phyloP scores from a whole-genome alignment of 2,329 filamentous ascomycete genomes.

The Apiospora malaysiana region DNA sequence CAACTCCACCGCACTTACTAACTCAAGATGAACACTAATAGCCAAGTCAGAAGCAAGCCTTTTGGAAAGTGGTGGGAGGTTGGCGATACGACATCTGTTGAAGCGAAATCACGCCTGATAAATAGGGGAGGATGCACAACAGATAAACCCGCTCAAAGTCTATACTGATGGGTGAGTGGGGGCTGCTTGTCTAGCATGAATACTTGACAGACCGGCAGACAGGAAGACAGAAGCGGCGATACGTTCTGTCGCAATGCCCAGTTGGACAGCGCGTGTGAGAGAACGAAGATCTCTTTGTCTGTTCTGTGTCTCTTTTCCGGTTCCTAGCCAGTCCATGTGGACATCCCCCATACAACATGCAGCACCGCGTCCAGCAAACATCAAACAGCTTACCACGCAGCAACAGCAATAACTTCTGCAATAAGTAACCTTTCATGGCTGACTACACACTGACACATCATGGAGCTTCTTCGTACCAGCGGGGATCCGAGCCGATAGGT shows the following conservation, averaged over 20 bases:
- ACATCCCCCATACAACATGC: neutral
- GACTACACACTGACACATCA: slow-evolving; percentile 10
- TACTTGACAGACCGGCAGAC: neutral
- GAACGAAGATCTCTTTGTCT: neutral
- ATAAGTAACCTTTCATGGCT: neutral
- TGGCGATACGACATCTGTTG: slow-evolving; percentile 4
- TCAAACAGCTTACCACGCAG: neutral
- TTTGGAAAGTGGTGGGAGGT: neutral
- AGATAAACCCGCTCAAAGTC: neutral
- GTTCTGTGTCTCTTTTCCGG: neutral
- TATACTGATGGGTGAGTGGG: neutral
- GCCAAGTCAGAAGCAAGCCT: slow-evolving; percentile 10
- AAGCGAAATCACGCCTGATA: neutral
- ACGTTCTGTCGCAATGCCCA: neutral
- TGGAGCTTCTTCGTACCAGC: slow-evolving; percentile 9
- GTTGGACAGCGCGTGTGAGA: neutral
- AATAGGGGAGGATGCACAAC: slow-evolving; percentile 6
- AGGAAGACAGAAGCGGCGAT: neutral
- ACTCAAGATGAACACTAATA: slow-evolving; percentile 15
- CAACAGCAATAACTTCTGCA: neutral
- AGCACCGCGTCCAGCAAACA: too few species aligned
- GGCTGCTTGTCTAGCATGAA: slow-evolving; percentile 5
- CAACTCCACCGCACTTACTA: slow-evolving; percentile 9
- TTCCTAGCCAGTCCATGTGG: neutral
- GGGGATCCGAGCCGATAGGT: slow-evolving; percentile 11